Percentiles rank a stretch among this genome's conserved stretches.
Evolutionary conservation across 164 flowering plant species (phyloP).

Genomic region (Chimonanthus praecox): DNA sequence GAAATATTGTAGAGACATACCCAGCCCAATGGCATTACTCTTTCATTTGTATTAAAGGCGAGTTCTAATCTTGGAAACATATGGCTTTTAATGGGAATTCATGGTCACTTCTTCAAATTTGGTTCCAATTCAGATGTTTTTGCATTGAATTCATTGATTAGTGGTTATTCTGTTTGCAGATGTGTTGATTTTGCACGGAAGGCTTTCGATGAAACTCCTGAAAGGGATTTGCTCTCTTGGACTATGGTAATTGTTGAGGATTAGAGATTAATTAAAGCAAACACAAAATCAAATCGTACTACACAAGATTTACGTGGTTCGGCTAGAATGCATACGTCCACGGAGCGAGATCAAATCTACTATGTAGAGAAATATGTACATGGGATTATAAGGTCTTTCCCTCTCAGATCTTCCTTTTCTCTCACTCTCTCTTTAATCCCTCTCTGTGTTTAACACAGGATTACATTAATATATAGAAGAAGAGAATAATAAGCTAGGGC

Average conservation of each 20-base stretch:
- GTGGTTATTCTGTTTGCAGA: slow-evolving; percentile 10
- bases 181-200: slow-evolving; percentile 5
- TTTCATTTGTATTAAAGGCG: slow-evolving; percentile 11
- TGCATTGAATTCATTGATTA: slow-evolving; percentile 11
- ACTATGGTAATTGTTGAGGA: slow-evolving; percentile 1
- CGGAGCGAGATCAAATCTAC: too few relatives aligned
- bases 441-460: too few relatives aligned
- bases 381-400: too few relatives aligned
- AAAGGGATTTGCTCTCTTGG: slow-evolving; percentile 20
- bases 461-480: too few relatives aligned
- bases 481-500: too few relatives aligned
- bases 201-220: slow-evolving; percentile 11
- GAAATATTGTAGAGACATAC: slow-evolving; percentile 7
- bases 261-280: too few relatives aligned
- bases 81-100: slow-evolving; percentile 3
- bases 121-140: slow-evolving; percentile 13
- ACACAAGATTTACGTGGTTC: too few relatives aligned
- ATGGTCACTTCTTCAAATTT: slow-evolving; percentile 8
- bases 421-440: too few relatives aligned
- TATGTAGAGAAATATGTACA: too few relatives aligned
- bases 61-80: neutral
- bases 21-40: slow-evolving; percentile 13
- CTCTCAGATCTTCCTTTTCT: too few relatives aligned
- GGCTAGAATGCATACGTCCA: too few relatives aligned
- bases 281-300: too few relatives aligned